Evolutionary conservation across 2,329 filamentous ascomycete species (phyloP).

Genomic region (Helotiales sp.): DNA sequence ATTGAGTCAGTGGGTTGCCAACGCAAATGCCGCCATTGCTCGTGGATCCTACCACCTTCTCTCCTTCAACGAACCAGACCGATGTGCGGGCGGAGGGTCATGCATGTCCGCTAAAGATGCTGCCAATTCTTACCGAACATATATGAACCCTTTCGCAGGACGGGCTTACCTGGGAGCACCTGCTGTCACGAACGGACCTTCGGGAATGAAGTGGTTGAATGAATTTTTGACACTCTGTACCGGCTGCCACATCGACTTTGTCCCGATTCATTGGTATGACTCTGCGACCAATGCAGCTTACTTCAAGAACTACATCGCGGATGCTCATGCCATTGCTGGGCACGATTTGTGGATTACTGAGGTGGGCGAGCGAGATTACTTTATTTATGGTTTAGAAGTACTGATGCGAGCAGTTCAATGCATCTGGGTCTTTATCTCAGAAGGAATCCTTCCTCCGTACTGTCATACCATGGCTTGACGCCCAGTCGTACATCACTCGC

Average conservation of each 20-base stretch:
- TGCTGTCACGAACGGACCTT: conserved; percentile 48
- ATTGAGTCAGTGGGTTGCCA: conserved; percentile 27
- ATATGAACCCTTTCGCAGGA: conserved; percentile 50
- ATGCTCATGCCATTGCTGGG: conserved; percentile 43
- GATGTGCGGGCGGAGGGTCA: conserved; percentile 38
- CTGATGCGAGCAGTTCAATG: conserved; percentile 42
- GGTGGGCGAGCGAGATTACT: neutral
- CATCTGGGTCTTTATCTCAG: conserved; percentile 39
- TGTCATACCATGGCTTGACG: conserved; percentile 51
- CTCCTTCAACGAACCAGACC: conserved; percentile 74
- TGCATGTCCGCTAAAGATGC: conserved; percentile 36
- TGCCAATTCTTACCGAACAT: conserved; percentile 45
- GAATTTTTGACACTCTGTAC: conserved; percentile 17
- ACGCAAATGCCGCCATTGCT: conserved; percentile 56
- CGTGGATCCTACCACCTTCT: conserved; percentile 61
- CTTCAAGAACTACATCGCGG: conserved; percentile 50
- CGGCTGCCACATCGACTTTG: conserved; percentile 49
- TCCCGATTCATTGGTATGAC: conserved; percentile 55
- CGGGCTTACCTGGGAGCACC: conserved; percentile 50
- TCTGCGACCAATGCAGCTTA: conserved; percentile 43
- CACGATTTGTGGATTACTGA: conserved; percentile 50
- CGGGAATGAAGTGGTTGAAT: conserved; percentile 13
- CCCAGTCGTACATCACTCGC: conserved; percentile 30
- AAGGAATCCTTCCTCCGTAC: conserved; percentile 46
- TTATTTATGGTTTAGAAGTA: neutral